Evolutionary conservation across 169 alveolate genomes (phyloP).

Genomic region (Plasmodium adleri): DNA sequence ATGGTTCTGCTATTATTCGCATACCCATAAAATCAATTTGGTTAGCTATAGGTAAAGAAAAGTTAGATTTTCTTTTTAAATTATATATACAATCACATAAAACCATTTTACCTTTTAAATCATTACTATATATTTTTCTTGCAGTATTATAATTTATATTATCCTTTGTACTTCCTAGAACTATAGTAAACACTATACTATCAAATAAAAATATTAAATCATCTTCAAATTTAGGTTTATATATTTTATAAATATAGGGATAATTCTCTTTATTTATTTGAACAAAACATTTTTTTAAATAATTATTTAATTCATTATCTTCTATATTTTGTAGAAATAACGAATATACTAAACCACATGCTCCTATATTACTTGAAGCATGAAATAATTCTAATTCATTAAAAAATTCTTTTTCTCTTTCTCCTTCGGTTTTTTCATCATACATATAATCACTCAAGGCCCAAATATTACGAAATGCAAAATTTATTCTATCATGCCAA

Average conservation of each 20-base stretch:
- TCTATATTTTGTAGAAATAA: constrained; percentile 30
- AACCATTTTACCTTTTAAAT: constrained; percentile 84
- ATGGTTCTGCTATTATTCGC: constrained; percentile 84
- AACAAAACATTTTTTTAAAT: constrained; percentile 66
- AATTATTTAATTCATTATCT: constrained; percentile 9
- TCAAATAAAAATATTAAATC: constrained; percentile 81
- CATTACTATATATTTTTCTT: constrained; percentile 84
- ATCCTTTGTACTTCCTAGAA: constrained; percentile 76
- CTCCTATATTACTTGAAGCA: constrained; percentile 70
- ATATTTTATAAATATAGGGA: constrained; percentile 77
- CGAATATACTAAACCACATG: constrained; percentile 71
- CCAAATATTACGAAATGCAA: constrained; percentile 74
- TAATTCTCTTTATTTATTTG: constrained; percentile 23
- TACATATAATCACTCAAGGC: constrained; percentile 40
- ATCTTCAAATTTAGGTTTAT: constrained; percentile 81
- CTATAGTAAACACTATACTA: constrained; percentile 80
- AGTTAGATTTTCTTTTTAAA: constrained; percentile 71
- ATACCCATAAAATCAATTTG: constrained; percentile 83
- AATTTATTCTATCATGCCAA: constrained; percentile 77
- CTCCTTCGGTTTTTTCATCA: constrained; percentile 68
- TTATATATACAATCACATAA: constrained; percentile 82
- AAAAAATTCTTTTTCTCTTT: constrained; percentile 56
- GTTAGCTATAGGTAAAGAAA: constrained; percentile 82
- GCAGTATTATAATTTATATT: constrained; percentile 76
- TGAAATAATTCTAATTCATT: constrained; percentile 67